These are phyloP conservation scores for Fusarium oligoseptatum DNA, from an alignment of 2,329 filamentous ascomycete species.

Conservation along the genomic window DNA sequence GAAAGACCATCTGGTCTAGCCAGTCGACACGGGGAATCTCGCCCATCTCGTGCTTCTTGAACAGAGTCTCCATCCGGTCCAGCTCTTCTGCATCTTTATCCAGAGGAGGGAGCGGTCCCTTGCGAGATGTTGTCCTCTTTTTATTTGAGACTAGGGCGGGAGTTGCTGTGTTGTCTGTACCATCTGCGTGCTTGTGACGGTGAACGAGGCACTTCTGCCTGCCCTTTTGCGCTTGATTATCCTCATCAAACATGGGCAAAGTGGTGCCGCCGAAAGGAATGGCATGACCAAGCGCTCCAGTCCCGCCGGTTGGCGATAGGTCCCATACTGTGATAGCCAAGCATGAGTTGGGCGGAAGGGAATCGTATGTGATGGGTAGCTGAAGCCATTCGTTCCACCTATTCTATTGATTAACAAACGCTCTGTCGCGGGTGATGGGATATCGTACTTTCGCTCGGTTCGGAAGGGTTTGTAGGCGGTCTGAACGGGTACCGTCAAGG, in stretches of 20 bases:
- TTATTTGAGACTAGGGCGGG: slow-evolving; percentile 74
- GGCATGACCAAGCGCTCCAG: slow-evolving; percentile 78
- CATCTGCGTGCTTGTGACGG: slow-evolving; percentile 86
- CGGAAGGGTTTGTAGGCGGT: slow-evolving; percentile 95
- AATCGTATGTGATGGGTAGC: slow-evolving; percentile 86
- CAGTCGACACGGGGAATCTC: slow-evolving; percentile 94
- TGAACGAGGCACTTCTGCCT: slow-evolving; percentile 92
- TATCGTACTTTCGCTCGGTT: slow-evolving; percentile 70
- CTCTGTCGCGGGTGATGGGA: background rate
- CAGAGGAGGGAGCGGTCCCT: slow-evolving; percentile 63
- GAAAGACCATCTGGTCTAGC: slow-evolving; percentile 95
- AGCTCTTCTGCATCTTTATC: slow-evolving; percentile 85
- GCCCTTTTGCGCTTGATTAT: slow-evolving; percentile 92
- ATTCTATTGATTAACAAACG: slow-evolving; percentile 32
- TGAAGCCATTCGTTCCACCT: slow-evolving; percentile 98
- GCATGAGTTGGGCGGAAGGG: slow-evolving; percentile 83
- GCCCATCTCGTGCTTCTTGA: slow-evolving; percentile 99
- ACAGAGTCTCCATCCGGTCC: slow-evolving; percentile 86
- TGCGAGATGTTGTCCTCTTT: slow-evolving; percentile 64
- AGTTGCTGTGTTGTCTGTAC: slow-evolving; percentile 82
- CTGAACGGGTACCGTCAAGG: slow-evolving; percentile 90
- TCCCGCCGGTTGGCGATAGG: slow-evolving; percentile 81
- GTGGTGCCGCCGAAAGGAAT: slow-evolving; percentile 96
- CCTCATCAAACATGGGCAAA: slow-evolving; percentile 88
- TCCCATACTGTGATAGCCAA: slow-evolving; percentile 97